A percentile compares a stretch with the other conserved stretches of the same genome.
phyloP scores from a whole-genome alignment of 371 early-diverging fungal genomes.

The Batkoa obscura region DNA sequence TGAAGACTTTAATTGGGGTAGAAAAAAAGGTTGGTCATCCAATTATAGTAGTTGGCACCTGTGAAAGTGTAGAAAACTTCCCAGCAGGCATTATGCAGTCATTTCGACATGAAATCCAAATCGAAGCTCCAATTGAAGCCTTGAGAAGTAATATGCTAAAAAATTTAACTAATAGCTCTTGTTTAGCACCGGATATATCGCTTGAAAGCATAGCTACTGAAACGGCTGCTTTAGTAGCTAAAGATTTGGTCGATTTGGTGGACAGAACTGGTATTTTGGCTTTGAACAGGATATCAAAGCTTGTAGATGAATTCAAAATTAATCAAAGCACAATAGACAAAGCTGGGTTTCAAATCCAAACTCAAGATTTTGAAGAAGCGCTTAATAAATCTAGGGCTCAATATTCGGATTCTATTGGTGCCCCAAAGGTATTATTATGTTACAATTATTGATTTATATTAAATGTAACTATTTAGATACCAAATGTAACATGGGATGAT shows the following conservation, averaged over 20 bases:
- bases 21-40: constrained; percentile 40
- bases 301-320: constrained; percentile 1
- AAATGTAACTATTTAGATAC: constrained; percentile 27
- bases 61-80: constrained; percentile 51
- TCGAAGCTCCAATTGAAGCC: constrained; percentile 53
- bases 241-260: constrained; percentile 61
- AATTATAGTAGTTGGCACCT: constrained; percentile 57
- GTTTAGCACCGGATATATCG: constrained; percentile 57
- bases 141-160: constrained; percentile 37
- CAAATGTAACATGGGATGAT: constrained; percentile 95
- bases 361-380: constrained; percentile 59
- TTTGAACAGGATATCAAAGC: constrained; percentile 23
- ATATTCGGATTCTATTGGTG: constrained; percentile 83
- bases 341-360: constrained; percentile 52
- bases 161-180: constrained; percentile 23
- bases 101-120: constrained; percentile 52
- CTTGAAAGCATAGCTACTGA: constrained; percentile 55
- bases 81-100: constrained; percentile 43
- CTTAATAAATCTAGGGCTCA: constrained; percentile 57
- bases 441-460: constrained; percentile 6
- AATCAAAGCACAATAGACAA: constrained; percentile 3
- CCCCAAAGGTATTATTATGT: constrained; percentile 46
- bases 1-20: constrained; percentile 28
- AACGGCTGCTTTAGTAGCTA: constrained; percentile 75
- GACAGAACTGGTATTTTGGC: constrained; percentile 47